A percentile compares a stretch with the other conserved stretches of the same genome.
Evolutionary conservation across 176 grass and related monocot genomes (phyloP).

Genomic region (Areca catechu): DNA sequence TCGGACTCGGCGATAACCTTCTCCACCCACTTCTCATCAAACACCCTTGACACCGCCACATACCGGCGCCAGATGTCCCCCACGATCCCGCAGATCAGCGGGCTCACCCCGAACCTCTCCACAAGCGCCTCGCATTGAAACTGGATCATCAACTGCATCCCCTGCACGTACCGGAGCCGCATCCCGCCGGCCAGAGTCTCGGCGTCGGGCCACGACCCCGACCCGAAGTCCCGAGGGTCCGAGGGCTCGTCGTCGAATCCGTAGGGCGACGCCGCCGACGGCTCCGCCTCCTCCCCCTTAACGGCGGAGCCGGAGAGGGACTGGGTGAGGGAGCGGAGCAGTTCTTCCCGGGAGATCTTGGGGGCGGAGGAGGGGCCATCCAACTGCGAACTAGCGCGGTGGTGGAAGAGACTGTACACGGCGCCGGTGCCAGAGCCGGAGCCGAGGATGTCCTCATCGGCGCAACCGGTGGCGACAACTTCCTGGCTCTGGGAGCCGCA

Average conservation of each 20-base stretch:
- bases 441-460: conserved; percentile 28
- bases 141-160: conserved; percentile 71
- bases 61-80: conserved; percentile 52
- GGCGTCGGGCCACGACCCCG: neutral
- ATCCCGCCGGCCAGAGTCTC: conserved; percentile 23
- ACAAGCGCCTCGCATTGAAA: conserved; percentile 60
- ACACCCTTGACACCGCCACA: conserved; percentile 41
- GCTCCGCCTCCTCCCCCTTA: neutral
- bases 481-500: conserved; percentile 40
- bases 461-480: conserved; percentile 36
- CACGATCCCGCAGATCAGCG: conserved; percentile 43
- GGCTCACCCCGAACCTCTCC: conserved; percentile 44
- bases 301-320: neutral
- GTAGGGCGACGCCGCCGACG: neutral
- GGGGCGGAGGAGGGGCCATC: neutral
- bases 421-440: neutral
- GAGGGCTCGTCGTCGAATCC: conserved; percentile 20
- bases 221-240: conserved; percentile 37
- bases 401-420: conserved; percentile 19
- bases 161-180: conserved; percentile 46
- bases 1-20: conserved; percentile 27
- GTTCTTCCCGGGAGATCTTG: neutral
- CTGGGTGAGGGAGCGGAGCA: conserved; percentile 15
- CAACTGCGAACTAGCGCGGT: neutral
- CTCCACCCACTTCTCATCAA: conserved; percentile 41